Evolutionary conservation across 2,329 filamentous ascomycete species (phyloP).

Genomic region (Emericellopsis cladophorae): DNA sequence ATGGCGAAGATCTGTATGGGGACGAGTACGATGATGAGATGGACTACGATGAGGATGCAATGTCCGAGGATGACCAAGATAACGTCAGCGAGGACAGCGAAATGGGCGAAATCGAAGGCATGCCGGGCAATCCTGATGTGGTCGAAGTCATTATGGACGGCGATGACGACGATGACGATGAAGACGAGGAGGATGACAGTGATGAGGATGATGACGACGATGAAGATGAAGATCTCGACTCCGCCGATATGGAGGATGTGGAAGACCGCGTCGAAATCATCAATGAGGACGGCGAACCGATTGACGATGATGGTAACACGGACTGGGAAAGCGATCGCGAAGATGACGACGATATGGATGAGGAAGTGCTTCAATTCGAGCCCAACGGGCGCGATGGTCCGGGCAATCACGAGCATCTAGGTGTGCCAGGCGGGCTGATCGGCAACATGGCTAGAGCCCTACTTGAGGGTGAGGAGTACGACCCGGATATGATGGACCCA

Average conservation of each 20-base stretch:
- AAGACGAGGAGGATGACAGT: slow-evolving; percentile 48
- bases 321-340: slow-evolving; percentile 50
- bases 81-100: slow-evolving; percentile 81
- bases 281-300: slow-evolving; percentile 47
- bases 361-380: slow-evolving; percentile 41
- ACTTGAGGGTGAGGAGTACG: slow-evolving; percentile 34
- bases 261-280: slow-evolving; percentile 44
- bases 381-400: slow-evolving; percentile 35
- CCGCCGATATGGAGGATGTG: slow-evolving; percentile 35
- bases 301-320: slow-evolving; percentile 46
- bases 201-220: slow-evolving; percentile 40
- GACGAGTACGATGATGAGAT: slow-evolving; percentile 88
- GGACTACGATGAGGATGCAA: slow-evolving; percentile 75
- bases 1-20: slow-evolving; percentile 86
- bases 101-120: slow-evolving; percentile 75
- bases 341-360: slow-evolving; percentile 42
- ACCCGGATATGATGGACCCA: slow-evolving; percentile 22
- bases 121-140: slow-evolving; percentile 48
- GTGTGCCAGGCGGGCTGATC: slow-evolving; percentile 22
- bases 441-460: slow-evolving; percentile 44
- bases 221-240: slow-evolving; percentile 31
- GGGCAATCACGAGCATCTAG: too few relatives aligned
- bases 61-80: slow-evolving; percentile 72
- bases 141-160: slow-evolving; percentile 72
- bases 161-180: slow-evolving; percentile 50